phyloP scores from a whole-genome alignment of 2,329 filamentous ascomycete species.

The Aspergillaceae sp. region DNA sequence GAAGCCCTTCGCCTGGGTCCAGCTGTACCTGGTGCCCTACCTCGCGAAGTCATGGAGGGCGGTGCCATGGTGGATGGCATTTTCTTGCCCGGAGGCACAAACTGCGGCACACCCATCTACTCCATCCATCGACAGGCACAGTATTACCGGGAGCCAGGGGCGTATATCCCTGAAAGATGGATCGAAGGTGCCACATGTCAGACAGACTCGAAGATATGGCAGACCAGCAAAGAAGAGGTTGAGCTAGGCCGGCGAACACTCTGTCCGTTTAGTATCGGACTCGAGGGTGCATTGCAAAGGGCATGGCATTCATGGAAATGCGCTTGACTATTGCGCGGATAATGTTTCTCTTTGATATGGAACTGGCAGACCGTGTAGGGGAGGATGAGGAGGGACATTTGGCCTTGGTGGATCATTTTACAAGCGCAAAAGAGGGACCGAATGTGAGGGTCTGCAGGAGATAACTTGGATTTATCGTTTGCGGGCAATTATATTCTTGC shows the following conservation, averaged over 20 bases:
- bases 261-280: slow-evolving; percentile 49
- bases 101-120: slow-evolving; percentile 59
- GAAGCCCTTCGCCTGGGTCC: slow-evolving; percentile 35
- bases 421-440: slow-evolving; percentile 29
- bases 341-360: slow-evolving; percentile 34
- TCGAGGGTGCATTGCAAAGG: slow-evolving; percentile 36
- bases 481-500: too few species aligned
- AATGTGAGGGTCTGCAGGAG: slow-evolving; percentile 19
- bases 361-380: slow-evolving; percentile 24
- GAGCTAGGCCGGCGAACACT: slow-evolving; percentile 57
- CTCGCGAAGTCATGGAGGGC: slow-evolving; percentile 31
- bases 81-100: slow-evolving; percentile 43
- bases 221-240: slow-evolving; percentile 43
- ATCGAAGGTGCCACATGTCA: slow-evolving; percentile 40
- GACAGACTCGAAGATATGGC: slow-evolving; percentile 28
- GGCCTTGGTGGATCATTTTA: slow-evolving; percentile 31
- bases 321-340: slow-evolving; percentile 30
- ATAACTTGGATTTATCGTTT: neutral
- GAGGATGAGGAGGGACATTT: slow-evolving; percentile 29
- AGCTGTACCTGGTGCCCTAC: slow-evolving; percentile 30
- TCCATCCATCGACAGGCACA: slow-evolving; percentile 57
- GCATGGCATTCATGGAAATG: slow-evolving; percentile 37
- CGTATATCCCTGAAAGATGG: slow-evolving; percentile 59
- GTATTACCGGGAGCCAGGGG: slow-evolving; percentile 54
- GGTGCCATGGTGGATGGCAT: slow-evolving; percentile 31